These are phyloP conservation scores for Starmera dryadoides DNA, from an alignment of 805 yeast genomes.

Conservation along the genomic window DNA sequence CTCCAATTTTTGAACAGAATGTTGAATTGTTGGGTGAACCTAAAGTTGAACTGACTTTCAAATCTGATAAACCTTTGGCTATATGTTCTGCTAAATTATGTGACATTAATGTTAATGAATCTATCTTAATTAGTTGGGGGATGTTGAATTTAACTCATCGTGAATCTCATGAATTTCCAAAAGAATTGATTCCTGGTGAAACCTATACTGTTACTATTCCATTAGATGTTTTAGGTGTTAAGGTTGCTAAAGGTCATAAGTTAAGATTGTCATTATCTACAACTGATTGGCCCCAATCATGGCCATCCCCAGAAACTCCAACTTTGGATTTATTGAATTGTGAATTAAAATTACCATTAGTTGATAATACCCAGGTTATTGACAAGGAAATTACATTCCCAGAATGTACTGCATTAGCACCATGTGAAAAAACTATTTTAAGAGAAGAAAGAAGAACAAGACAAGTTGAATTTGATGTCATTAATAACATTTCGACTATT, in stretches of 20 bases:
- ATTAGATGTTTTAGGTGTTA: slow-evolving; percentile 34
- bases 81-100: slow-evolving; percentile 31
- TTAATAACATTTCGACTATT: slow-evolving; percentile 1
- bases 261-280: slow-evolving; percentile 34
- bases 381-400: slow-evolving; percentile 10
- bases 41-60: slow-evolving; percentile 20
- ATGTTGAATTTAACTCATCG: slow-evolving; percentile 34
- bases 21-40: slow-evolving; percentile 32
- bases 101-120: slow-evolving; percentile 31
- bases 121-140: slow-evolving; percentile 37
- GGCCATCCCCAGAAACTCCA: slow-evolving; percentile 38
- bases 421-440: slow-evolving; percentile 20
- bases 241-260: slow-evolving; percentile 28
- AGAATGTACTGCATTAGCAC: slow-evolving; percentile 24
- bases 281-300: slow-evolving; percentile 40
- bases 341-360: slow-evolving; percentile 23
- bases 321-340: slow-evolving; percentile 26
- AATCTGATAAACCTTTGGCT: slow-evolving; percentile 32
- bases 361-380: slow-evolving; percentile 10
- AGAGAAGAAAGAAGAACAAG: slow-evolving; percentile 15
- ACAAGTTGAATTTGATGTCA: no score
- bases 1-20: slow-evolving; percentile 18
- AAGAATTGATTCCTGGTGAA: slow-evolving; percentile 22
- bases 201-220: slow-evolving; percentile 27
- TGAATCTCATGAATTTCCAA: slow-evolving; percentile 35